Percentiles rank a stretch among this genome's conserved stretches.
Evolutionary conservation across 2,329 filamentous ascomycete genomes (phyloP).

Genomic region (Colletotrichum sp.): DNA sequence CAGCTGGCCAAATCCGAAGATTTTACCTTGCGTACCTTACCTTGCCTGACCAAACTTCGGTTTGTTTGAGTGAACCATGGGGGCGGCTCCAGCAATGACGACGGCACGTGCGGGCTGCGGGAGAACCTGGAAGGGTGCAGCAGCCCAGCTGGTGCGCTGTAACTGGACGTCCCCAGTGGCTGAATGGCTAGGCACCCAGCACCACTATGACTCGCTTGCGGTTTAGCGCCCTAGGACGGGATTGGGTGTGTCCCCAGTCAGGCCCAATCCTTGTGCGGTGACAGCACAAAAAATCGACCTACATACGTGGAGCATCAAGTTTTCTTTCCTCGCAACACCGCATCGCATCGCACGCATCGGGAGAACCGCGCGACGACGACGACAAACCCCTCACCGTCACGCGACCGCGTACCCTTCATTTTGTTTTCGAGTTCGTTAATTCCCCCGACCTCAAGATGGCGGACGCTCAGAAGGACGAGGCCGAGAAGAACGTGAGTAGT

Average conservation of each 20-base stretch:
- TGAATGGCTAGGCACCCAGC: neutral
- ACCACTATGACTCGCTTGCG: constrained; percentile 17
- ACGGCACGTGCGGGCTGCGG: neutral
- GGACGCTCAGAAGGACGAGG: constrained; percentile 85
- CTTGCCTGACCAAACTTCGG: neutral
- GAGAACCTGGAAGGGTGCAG: neutral
- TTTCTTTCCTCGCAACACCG: constrained; percentile 19
- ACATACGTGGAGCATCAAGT: constrained; percentile 16
- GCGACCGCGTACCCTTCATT: constrained; percentile 18
- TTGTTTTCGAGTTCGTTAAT: constrained; percentile 11
- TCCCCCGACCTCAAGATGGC: constrained; percentile 72
- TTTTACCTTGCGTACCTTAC: neutral
- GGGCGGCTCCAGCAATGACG: neutral
- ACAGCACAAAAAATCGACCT: constrained; percentile 19
- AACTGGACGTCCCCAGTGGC: neutral
- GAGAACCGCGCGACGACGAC: constrained; percentile 20
- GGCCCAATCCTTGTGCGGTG: constrained; percentile 14
- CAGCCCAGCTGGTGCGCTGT: neutral
- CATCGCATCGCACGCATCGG: constrained; percentile 20
- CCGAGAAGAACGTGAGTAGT: constrained; percentile 86
- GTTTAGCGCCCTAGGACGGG: constrained; percentile 18
- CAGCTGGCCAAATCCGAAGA: neutral
- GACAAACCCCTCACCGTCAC: constrained; percentile 14
- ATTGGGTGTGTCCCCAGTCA: constrained; percentile 7
- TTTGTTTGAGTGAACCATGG: neutral